Conservation (phyloP, 345 rosid species). For the Eucalyptus tenuipes region DNA sequence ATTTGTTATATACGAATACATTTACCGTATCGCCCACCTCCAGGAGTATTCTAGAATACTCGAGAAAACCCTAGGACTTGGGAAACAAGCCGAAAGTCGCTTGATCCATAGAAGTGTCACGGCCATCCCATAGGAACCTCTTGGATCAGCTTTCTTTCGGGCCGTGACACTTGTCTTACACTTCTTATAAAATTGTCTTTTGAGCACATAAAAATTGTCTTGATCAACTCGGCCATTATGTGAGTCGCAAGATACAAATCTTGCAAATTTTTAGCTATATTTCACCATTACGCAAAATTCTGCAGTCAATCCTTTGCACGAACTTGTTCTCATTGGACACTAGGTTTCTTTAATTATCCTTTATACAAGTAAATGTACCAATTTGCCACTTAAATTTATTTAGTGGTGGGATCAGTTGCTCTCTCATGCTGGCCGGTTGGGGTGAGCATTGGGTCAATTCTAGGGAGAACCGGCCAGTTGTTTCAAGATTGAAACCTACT, state of each 20-base stretch:
- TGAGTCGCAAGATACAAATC: background rate
- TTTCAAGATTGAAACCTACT: background rate
- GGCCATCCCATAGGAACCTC: too few species aligned
- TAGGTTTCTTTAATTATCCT: background rate
- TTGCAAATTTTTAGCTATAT: background rate
- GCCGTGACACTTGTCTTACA: too few species aligned
- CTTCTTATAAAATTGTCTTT: background rate
- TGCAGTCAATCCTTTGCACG: background rate
- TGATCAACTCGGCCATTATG: background rate
- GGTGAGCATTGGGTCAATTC: background rate
- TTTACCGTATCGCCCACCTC: too few species aligned
- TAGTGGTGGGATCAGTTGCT: background rate
- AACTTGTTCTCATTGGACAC: background rate
- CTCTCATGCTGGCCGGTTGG: background rate
- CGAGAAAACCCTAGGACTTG: too few species aligned
- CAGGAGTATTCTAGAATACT: too few species aligned
- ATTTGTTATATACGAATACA: too few species aligned
- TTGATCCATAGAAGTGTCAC: too few species aligned
- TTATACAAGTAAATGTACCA: background rate
- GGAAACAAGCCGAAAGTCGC: too few species aligned
- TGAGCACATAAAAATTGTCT: background rate
- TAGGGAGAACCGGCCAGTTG: background rate
- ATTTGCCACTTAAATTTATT: background rate
- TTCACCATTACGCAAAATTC: background rate
- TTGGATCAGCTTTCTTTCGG: too few species aligned